Percentiles rank a stretch among this genome's conserved stretches.
Evolutionary conservation across 768 basidiomycete species (phyloP).

Genomic region (Baorangia bicolor): DNA sequence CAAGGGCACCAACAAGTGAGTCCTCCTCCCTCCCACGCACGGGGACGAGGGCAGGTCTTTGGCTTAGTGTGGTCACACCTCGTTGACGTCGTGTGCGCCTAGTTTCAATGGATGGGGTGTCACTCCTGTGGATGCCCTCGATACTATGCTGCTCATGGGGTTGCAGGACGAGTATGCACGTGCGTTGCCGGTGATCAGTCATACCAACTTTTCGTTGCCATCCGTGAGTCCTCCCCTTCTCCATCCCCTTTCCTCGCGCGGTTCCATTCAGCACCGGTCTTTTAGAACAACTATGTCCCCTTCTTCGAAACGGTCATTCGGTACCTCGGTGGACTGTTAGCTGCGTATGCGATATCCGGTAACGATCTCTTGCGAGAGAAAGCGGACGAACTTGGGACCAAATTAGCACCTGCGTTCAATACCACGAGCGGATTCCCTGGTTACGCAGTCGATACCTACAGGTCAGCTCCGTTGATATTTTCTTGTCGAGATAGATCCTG

Average conservation of each 20-base stretch:
- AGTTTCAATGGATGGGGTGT: slow-evolving; percentile 84
- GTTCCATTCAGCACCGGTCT: neutral
- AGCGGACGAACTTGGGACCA: slow-evolving; percentile 73
- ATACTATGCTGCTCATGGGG: slow-evolving; percentile 82
- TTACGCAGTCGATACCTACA: slow-evolving; percentile 66
- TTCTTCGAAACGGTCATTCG: slow-evolving; percentile 88
- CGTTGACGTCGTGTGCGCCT: neutral
- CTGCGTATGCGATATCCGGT: slow-evolving; percentile 74
- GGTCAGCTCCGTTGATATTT: slow-evolving; percentile 33
- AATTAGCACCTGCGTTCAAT: slow-evolving; percentile 69
- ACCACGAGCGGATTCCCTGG: slow-evolving; percentile 68
- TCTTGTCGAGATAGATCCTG: neutral
- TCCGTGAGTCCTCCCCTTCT: slow-evolving; percentile 32
- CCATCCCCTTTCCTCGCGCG: neutral
- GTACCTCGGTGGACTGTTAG: slow-evolving; percentile 83
- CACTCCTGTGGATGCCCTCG: slow-evolving; percentile 76
- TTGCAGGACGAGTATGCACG: slow-evolving; percentile 67
- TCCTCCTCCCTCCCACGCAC: neutral
- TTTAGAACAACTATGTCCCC: slow-evolving; percentile 38
- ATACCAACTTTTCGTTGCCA: slow-evolving; percentile 47
- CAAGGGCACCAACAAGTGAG: slow-evolving; percentile 49
- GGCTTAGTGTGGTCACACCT: neutral
- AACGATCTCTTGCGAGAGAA: slow-evolving; percentile 61
- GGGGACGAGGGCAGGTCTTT: neutral
- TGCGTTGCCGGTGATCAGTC: slow-evolving; percentile 52